A percentile compares a stretch with the other conserved stretches of the same genome.
Evolutionary conservation across 345 rosid species (phyloP).

Genomic region (Limnanthes douglasii): DNA sequence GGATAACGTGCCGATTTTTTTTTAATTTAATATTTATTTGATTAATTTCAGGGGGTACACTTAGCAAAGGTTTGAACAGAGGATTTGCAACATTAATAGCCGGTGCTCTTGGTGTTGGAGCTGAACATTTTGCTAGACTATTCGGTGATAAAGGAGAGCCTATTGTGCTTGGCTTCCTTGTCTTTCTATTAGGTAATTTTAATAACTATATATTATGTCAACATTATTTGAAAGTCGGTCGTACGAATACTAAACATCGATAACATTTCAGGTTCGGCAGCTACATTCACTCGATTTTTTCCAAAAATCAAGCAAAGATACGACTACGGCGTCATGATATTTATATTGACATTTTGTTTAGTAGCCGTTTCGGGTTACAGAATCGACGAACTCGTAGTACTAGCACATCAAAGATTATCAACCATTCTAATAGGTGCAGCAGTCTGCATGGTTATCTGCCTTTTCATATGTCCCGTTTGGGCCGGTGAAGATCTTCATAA

Average conservation of each 20-base stretch:
- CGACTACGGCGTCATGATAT: conserved; percentile 68
- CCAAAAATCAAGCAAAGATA: conserved; percentile 71
- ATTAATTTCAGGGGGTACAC: conserved; percentile 40
- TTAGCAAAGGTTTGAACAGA: conserved; percentile 51
- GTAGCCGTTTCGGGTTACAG: conserved; percentile 59
- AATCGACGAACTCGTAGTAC: conserved; percentile 27
- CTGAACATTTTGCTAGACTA: conserved; percentile 38
- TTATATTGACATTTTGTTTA: conserved; percentile 65
- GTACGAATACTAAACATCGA: too few relatives aligned
- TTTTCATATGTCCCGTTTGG: conserved; percentile 53
- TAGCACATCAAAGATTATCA: conserved; percentile 37
- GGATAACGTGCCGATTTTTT: background rate
- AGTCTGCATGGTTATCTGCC: conserved; percentile 24
- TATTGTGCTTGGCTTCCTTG: conserved; percentile 44
- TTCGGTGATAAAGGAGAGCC: conserved; percentile 54
- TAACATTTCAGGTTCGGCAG: too few relatives aligned
- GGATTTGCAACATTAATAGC: conserved; percentile 55
- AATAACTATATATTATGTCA: too few relatives aligned
- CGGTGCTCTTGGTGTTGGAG: conserved; percentile 48
- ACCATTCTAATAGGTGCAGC: conserved; percentile 62
- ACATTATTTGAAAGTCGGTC: too few relatives aligned
- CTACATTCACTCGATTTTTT: conserved; percentile 57
- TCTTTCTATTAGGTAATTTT: conserved; percentile 55
- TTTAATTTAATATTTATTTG: background rate
- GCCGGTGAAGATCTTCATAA: conserved; percentile 65